These are phyloP conservation scores for Sporothrix mexicana DNA, from an alignment of 2,329 filamentous ascomycete genomes.

Conservation along the genomic window DNA sequence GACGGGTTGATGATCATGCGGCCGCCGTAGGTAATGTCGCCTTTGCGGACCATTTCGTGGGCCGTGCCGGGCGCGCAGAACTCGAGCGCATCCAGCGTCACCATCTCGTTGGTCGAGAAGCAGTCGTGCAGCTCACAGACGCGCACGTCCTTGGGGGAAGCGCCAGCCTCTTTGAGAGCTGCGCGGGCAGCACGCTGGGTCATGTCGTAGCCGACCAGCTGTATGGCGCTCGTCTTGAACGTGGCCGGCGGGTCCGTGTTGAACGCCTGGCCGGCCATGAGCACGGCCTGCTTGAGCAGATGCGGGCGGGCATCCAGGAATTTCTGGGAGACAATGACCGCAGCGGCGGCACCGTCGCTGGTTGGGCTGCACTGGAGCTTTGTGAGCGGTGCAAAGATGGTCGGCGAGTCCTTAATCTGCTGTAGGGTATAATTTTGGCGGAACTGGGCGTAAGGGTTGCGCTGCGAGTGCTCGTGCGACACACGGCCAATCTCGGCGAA, in stretches of 20 bases:
- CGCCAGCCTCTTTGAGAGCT: conserved; percentile 74
- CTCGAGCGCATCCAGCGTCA: conserved; percentile 86
- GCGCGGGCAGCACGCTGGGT: conserved; percentile 69
- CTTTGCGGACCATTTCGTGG: conserved; percentile 84
- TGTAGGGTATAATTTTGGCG: conserved; percentile 87
- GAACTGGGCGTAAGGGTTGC: conserved; percentile 98
- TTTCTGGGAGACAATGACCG: conserved; percentile 75
- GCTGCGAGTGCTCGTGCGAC: conserved; percentile 88
- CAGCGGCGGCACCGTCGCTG: conserved; percentile 84
- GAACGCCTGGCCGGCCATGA: conserved; percentile 85
- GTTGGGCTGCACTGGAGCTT: conserved; percentile 98
- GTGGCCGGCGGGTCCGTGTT: conserved; percentile 77
- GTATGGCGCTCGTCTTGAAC: conserved; percentile 68
- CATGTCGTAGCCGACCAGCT: conserved; percentile 91
- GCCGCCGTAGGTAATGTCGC: conserved; percentile 91
- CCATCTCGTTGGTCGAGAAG: conserved; percentile 94
- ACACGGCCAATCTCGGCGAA: conserved; percentile 93
- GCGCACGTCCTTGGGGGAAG: conserved; percentile 71
- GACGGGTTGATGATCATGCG: conserved; percentile 88
- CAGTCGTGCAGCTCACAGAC: conserved; percentile 96
- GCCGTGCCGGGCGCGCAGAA: conserved; percentile 80
- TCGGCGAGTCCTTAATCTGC: conserved; percentile 75
- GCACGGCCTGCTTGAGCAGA: conserved; percentile 76
- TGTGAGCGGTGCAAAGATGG: conserved; percentile 85
- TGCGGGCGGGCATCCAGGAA: conserved; percentile 88